Percentiles rank a stretch among this genome's conserved stretches.
These are phyloP conservation scores for Penicillium roqueforti DNA, from an alignment of 495 filamentous ascomycete species.

Conservation along the genomic window DNA sequence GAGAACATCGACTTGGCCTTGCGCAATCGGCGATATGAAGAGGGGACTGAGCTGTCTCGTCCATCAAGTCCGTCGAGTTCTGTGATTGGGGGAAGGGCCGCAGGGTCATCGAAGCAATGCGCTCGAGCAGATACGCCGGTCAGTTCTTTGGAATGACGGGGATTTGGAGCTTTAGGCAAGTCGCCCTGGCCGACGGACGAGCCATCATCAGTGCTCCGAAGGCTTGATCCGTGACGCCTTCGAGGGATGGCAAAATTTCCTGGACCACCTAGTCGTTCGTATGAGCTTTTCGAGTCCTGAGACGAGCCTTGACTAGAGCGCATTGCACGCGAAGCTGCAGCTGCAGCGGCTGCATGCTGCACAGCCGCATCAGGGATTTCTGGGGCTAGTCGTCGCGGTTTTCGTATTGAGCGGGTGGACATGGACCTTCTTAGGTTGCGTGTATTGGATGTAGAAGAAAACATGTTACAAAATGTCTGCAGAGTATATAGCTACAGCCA, in stretches of 20 bases:
- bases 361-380: constrained; percentile 54
- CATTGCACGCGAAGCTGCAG: constrained; percentile 66
- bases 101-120: constrained; percentile 15
- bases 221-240: constrained; percentile 20
- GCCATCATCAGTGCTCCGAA: constrained; percentile 11
- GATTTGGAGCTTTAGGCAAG: constrained; percentile 6
- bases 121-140: background rate
- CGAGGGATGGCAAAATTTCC: constrained; percentile 39
- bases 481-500: constrained; percentile 9
- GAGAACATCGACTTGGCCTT: constrained; percentile 71
- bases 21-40: constrained; percentile 69
- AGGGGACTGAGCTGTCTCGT: constrained; percentile 60
- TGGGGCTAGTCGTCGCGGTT: constrained; percentile 23
- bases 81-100: constrained; percentile 31
- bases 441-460: constrained; percentile 27
- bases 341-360: constrained; percentile 51
- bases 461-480: constrained; percentile 28
- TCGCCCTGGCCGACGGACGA: background rate
- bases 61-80: constrained; percentile 50
- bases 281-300: constrained; percentile 26
- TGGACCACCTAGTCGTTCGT: constrained; percentile 32
- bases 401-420: constrained; percentile 58
- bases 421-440: constrained; percentile 54
- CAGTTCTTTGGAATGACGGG: constrained; percentile 5
- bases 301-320: constrained; percentile 48